Percentiles rank a stretch among this genome's conserved stretches.
phyloP scores from a whole-genome alignment of 2,329 filamentous ascomycete species.

The Pyrenochaeta sp. region DNA sequence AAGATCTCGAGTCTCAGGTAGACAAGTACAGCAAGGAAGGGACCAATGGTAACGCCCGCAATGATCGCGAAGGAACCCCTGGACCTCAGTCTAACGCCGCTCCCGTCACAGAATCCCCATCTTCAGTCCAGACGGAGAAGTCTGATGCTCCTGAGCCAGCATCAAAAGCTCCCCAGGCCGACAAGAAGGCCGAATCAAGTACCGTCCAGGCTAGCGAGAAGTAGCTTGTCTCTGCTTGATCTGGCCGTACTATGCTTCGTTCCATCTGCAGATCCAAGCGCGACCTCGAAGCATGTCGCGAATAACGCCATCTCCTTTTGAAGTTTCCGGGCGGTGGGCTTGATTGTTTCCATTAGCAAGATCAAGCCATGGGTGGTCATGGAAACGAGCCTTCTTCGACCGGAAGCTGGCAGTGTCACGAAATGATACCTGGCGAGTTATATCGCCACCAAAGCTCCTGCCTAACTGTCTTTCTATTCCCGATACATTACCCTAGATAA shows the following conservation, averaged over 20 bases:
- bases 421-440: constrained; percentile 49
- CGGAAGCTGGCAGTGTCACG: constrained; percentile 34
- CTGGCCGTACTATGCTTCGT: constrained; percentile 3
- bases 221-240: constrained; percentile 18
- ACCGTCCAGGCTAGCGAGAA: constrained; percentile 27
- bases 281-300: constrained; percentile 6
- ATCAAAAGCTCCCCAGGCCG: constrained; percentile 22
- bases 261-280: constrained; percentile 1
- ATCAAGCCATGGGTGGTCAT: constrained; percentile 33
- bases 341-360: constrained; percentile 19
- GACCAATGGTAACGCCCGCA: constrained; percentile 27
- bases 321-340: constrained; percentile 19
- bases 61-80: constrained; percentile 35
- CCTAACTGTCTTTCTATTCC: constrained; percentile 20
- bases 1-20: constrained; percentile 85
- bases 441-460: constrained; percentile 35
- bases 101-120: constrained; percentile 44
- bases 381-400: constrained; percentile 26
- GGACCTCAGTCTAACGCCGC: constrained; percentile 27
- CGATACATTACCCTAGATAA: constrained; percentile 3
- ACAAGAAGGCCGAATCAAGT: constrained; percentile 23
- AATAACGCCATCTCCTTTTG: constrained; percentile 22
- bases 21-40: constrained; percentile 62
- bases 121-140: constrained; percentile 48
- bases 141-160: constrained; percentile 28